Conservation (phyloP, 768 basidiomycete genomes). For the Kwoniella sp. region DNA sequence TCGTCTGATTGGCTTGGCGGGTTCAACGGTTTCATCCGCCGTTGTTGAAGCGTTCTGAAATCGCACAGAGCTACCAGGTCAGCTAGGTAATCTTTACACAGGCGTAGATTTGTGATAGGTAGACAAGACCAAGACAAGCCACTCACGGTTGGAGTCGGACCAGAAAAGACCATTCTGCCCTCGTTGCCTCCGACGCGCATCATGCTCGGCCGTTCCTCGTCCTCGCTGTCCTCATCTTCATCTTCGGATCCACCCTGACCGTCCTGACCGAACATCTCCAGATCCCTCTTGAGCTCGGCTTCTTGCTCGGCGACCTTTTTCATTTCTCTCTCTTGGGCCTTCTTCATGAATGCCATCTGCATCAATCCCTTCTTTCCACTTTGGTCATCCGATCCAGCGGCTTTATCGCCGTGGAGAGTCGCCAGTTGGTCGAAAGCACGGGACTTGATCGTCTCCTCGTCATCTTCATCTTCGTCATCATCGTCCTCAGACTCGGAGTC, state of each 20-base stretch:
- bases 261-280: slow-evolving; percentile 60
- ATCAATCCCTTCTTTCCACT: slow-evolving; percentile 69
- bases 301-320: slow-evolving; percentile 65
- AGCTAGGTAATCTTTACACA: not conserved
- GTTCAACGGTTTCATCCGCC: slow-evolving; percentile 3
- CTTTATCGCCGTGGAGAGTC: slow-evolving; percentile 57
- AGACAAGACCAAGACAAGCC: not conserved
- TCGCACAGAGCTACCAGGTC: not conserved
- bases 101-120: no score
- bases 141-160: slow-evolving; percentile 28
- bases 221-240: slow-evolving; percentile 43
- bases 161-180: slow-evolving; percentile 57
- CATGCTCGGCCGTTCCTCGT: slow-evolving; percentile 32
- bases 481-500: slow-evolving; percentile 60
- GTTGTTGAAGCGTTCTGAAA: slow-evolving; percentile 4
- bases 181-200: slow-evolving; percentile 56
- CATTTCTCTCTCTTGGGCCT: slow-evolving; percentile 74
- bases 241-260: slow-evolving; percentile 54
- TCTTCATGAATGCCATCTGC: slow-evolving; percentile 98
- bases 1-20: slow-evolving; percentile 20
- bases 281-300: slow-evolving; percentile 73
- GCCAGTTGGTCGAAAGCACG: slow-evolving; percentile 78
- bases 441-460: slow-evolving; percentile 64
- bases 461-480: slow-evolving; percentile 59
- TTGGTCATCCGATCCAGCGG: slow-evolving; percentile 51